Evolutionary conservation across 73 alveolate genomes (phyloP).

Genomic region (Tetrahymena thermophila): DNA sequence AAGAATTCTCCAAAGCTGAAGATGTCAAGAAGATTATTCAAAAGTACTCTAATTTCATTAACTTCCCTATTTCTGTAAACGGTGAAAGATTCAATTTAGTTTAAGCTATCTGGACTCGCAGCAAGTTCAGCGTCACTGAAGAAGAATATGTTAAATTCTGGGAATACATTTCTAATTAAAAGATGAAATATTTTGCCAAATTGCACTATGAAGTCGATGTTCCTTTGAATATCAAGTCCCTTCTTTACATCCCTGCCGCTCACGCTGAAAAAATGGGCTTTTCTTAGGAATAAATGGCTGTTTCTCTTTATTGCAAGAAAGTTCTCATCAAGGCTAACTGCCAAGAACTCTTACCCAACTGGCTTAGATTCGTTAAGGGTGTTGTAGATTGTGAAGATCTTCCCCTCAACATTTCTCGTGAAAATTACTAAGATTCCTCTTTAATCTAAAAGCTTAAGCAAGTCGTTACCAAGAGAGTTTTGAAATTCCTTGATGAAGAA

Average conservation of each 20-base stretch:
- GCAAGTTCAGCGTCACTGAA: constrained; percentile 49
- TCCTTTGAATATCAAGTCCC: constrained; percentile 64
- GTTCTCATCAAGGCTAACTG: constrained; percentile 58
- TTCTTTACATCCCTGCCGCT: constrained; percentile 58
- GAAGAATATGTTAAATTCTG: constrained; percentile 63
- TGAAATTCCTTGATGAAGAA: constrained; percentile 58
- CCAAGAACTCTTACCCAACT: constrained; percentile 58
- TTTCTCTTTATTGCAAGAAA: constrained; percentile 76
- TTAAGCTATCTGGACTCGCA: constrained; percentile 66
- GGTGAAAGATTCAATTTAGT: constrained; percentile 51
- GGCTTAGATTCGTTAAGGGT: constrained; percentile 73
- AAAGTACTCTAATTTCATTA: constrained; percentile 60
- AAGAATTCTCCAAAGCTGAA: constrained; percentile 39
- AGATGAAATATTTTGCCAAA: constrained; percentile 48
- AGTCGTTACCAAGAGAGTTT: constrained; percentile 49
- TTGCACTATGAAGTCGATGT: constrained; percentile 69
- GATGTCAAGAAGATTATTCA: constrained; percentile 42
- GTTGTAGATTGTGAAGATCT: constrained; percentile 78
- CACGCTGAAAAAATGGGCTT: constrained; percentile 65
- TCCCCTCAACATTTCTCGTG: constrained; percentile 72
- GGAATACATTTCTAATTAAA: constrained; percentile 54
- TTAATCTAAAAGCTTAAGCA: constrained; percentile 60
- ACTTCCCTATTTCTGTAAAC: constrained; percentile 56
- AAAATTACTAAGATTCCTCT: constrained; percentile 58
- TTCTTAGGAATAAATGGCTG: constrained; percentile 50